Evolutionary conservation across 208 protist genomes (phyloP), one percentile per base, ranked within the genome.

Genomic region (Porcisia deanei): DNA sequence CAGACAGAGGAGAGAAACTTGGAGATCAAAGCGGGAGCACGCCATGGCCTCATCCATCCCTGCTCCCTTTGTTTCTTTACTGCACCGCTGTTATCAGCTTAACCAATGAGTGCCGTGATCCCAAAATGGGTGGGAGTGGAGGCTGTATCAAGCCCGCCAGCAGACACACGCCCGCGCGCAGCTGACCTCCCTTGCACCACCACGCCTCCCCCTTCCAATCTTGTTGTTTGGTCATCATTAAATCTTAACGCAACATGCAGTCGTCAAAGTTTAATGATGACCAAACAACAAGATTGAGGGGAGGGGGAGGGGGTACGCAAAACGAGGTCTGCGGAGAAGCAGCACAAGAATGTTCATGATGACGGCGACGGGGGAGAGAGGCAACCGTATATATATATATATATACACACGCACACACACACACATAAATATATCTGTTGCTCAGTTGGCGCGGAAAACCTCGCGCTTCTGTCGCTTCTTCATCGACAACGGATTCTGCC

Each of bases 401-500:
- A 30, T 30, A 30, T 30, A 30, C 0, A 30, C 30, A 30, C 30
- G 30, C 30, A 30, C 30, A 30, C 30, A 30, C 30, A 30, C 30
- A 30, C 0, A 30, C 30, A 30, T 30, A 30, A 30, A 30, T 30
- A 30, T 30, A 30, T 30, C 0, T 30, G 30, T 30, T 30, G 66
- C 43, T 77, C 77, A 69, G 41, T 82, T 67, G 37, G 87, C 83
- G 2, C 92, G 88, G 70, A 96, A 91, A 6, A 87, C 80, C 67
- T 94, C 88, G 7, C 88, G 87, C 45, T 84, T 85, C 39, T 87
- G 83, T 68, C 92, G 94, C 73, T 93, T 94, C 71, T 94, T 94
- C 77, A 92, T 85, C 0, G 92, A 91, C 57, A 96, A 87, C n/a
- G 92, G 92, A 64, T 96, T 96, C 52, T 84, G 88, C 22, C 82